Evolutionary conservation across 257 asterid genomes (phyloP).

Genomic region (Solanum medicagineum): DNA sequence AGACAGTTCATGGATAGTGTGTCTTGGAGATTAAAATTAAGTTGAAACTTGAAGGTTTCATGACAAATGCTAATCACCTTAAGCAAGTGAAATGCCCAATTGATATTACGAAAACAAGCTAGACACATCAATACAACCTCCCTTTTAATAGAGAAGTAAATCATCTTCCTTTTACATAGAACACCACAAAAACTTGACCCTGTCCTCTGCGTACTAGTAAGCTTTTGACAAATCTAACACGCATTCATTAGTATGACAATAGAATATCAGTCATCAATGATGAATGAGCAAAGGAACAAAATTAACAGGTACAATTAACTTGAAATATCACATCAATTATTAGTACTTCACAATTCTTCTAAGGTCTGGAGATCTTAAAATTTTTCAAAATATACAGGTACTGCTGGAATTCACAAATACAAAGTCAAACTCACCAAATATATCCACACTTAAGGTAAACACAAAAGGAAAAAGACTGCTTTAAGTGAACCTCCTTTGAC

Average conservation of each 20-base stretch:
- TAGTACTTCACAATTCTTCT: not conserved
- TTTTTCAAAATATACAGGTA: not conserved
- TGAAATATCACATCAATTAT: not conserved
- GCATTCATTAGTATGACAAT: not conserved
- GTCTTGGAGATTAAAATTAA: not conserved
- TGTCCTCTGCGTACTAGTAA: not conserved
- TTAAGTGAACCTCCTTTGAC: not conserved
- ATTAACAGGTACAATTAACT: not conserved
- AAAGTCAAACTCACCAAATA: not conserved
- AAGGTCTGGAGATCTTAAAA: not conserved
- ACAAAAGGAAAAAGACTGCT: not conserved
- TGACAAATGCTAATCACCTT: not conserved
- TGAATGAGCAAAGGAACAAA: not conserved
- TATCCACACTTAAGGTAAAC: not conserved
- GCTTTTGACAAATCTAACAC: not conserved
- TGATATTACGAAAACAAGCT: not conserved
- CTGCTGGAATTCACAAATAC: not conserved
- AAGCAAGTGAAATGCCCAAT: not conserved
- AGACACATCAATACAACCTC: not conserved
- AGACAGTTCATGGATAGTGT: not conserved
- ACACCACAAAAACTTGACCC: not conserved
- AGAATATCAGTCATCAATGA: not conserved
- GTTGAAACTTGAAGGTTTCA: not conserved
- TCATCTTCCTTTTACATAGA: not conserved
- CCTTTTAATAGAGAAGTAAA: not conserved